Evolutionary conservation across 148 eudicot genomes (phyloP).

Genomic region (Rhododendron ovatum): DNA sequence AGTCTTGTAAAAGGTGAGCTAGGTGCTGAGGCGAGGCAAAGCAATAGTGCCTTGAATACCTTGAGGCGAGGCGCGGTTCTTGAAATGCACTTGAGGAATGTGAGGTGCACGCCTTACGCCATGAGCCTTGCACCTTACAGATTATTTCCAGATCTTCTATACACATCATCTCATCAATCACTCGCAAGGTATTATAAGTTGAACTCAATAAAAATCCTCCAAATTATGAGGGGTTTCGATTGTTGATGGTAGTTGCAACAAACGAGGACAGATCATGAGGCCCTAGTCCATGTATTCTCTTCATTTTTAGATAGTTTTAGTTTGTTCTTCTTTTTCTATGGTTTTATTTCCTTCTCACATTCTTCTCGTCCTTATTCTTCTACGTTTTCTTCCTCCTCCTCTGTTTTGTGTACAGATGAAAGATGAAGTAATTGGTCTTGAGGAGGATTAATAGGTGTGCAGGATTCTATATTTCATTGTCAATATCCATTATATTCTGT

Average conservation of each 20-base stretch:
- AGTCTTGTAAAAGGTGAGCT: not conserved
- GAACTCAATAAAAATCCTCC: not conserved
- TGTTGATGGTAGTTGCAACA: not conserved
- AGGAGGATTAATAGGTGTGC: not conserved
- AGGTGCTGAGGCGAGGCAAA: not conserved
- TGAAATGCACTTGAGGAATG: not conserved
- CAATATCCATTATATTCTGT: not conserved
- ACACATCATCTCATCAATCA: not conserved
- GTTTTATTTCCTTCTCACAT: not conserved
- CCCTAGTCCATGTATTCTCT: not conserved
- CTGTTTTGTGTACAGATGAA: not conserved
- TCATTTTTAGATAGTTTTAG: not conserved
- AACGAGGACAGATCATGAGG: not conserved
- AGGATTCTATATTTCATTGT: not conserved
- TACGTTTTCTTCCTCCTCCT: not conserved
- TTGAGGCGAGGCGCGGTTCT: not conserved
- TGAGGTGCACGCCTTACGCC: not conserved
- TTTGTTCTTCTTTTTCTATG: not conserved
- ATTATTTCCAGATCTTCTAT: not conserved
- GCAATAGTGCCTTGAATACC: not conserved
- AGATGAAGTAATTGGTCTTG: not conserved
- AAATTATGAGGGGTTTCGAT: not conserved
- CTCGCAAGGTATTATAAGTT: not conserved
- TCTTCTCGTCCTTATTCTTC: not conserved
- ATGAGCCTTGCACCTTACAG: not conserved